Evolutionary conservation across 352 stramenopile genomes (phyloP).

Genomic region (Lagenidium sp.): DNA sequence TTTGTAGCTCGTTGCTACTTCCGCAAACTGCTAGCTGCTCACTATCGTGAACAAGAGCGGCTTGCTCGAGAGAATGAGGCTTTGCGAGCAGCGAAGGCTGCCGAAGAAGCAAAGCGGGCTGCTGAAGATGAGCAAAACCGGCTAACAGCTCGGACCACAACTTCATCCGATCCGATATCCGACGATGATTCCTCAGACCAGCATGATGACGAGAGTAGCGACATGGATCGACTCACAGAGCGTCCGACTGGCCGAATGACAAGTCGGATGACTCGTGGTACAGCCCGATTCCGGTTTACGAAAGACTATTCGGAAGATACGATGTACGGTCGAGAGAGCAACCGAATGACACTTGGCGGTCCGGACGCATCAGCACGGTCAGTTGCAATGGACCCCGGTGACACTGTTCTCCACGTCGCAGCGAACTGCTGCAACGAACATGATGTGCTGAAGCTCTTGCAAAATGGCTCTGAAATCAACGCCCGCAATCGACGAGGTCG

Average conservation of each 20-base stretch:
- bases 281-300: conserved; percentile 74
- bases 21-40: conserved; percentile 32
- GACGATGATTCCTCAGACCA: conserved; percentile 59
- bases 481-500: conserved; percentile 66
- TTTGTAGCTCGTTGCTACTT: conserved; percentile 54
- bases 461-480: conserved; percentile 84
- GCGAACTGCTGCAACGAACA: conserved; percentile 83
- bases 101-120: conserved; percentile 8
- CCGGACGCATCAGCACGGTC: conserved; percentile 47
- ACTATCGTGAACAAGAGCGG: conserved; percentile 33
- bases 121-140: conserved; percentile 42
- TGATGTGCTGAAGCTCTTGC: conserved; percentile 76
- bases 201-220: conserved; percentile 6
- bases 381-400: conserved; percentile 78
- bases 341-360: conserved; percentile 15
- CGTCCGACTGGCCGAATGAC: conserved; percentile 15
- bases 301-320: conserved; percentile 66
- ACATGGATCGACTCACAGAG: conserved; percentile 4
- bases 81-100: conserved; percentile 18
- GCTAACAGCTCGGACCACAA: conserved; percentile 40
- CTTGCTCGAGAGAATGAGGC: conserved; percentile 25
- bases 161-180: conserved; percentile 59
- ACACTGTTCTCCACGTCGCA: conserved; percentile 81
- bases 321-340: conserved; percentile 5
- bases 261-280: conserved; percentile 14